These are phyloP conservation scores for Limnanthes douglasii DNA, from an alignment of 345 rosid genomes.

Conservation along the genomic window DNA sequence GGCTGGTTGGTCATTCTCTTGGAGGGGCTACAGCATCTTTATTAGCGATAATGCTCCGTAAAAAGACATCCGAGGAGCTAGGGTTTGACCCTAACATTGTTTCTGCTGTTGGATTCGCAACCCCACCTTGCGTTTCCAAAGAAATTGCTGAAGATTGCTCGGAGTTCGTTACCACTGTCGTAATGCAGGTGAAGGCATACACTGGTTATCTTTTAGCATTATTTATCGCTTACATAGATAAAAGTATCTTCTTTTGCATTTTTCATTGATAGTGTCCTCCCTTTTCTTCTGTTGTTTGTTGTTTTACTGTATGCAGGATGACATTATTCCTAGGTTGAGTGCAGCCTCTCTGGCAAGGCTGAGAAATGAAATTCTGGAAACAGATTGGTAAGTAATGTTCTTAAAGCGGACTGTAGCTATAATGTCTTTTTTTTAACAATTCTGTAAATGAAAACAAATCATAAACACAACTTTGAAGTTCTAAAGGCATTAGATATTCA, in stretches of 20 bases:
- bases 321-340: slow-evolving; percentile 73
- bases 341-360: slow-evolving; percentile 59
- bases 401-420: no score
- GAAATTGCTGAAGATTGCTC: slow-evolving; percentile 85
- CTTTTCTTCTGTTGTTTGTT: not conserved
- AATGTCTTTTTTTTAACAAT: no score
- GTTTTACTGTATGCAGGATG: slow-evolving; percentile 39
- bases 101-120: slow-evolving; percentile 81
- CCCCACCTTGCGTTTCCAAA: slow-evolving; percentile 86
- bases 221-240: not conserved
- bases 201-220: slow-evolving; percentile 1
- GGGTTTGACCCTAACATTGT: slow-evolving; percentile 71
- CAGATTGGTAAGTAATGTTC: slow-evolving; percentile 57
- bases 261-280: not conserved
- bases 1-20: slow-evolving; percentile 94
- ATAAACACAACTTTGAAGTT: no score
- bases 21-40: slow-evolving; percentile 86
- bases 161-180: slow-evolving; percentile 64
- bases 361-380: slow-evolving; percentile 72
- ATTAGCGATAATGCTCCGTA: slow-evolving; percentile 70
- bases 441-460: no score
- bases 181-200: slow-evolving; percentile 69
- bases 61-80: slow-evolving; percentile 48
- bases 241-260: not conserved
- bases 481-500: no score